A percentile compares a stretch with the other conserved stretches of the same genome.
Evolutionary conservation across 129 eudicot genomes (phyloP).

Genomic region (Chrysanthemum lavandulifolium): DNA sequence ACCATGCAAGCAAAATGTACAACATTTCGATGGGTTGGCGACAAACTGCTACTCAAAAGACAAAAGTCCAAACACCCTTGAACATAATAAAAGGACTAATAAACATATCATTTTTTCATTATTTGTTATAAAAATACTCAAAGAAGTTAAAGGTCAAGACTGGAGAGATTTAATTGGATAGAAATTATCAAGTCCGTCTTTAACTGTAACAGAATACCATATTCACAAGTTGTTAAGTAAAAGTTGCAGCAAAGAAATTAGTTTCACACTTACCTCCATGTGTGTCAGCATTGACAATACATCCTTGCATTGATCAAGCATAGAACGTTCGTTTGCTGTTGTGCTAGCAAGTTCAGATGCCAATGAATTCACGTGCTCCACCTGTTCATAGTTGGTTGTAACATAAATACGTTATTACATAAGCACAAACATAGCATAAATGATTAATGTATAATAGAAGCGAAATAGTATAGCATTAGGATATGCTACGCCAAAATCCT

Average conservation of each 20-base stretch:
- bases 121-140: background rate
- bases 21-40: too few relatives aligned
- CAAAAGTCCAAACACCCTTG: background rate
- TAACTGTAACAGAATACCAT: background rate
- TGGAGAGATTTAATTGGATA: background rate
- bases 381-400: slow-evolving; percentile 36
- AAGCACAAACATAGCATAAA: background rate
- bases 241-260: background rate
- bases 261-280: slow-evolving; percentile 55
- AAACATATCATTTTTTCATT: background rate
- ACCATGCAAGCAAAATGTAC: too few relatives aligned
- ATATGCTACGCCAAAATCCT: too few relatives aligned
- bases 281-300: slow-evolving; percentile 55
- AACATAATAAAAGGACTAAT: background rate
- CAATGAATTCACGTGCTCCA: slow-evolving; percentile 58
- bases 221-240: background rate
- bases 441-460: background rate
- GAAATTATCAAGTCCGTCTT: background rate
- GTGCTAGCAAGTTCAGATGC: slow-evolving; percentile 66
- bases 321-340: slow-evolving; percentile 48
- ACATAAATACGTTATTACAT: background rate
- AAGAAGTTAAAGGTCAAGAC: background rate
- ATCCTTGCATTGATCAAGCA: slow-evolving; percentile 64
- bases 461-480: background rate
- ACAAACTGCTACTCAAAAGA: too few relatives aligned